These are phyloP conservation scores for Backusella parvicylindrica DNA, from an alignment of 192 early-diverging fungal genomes.

Conservation along the genomic window DNA sequence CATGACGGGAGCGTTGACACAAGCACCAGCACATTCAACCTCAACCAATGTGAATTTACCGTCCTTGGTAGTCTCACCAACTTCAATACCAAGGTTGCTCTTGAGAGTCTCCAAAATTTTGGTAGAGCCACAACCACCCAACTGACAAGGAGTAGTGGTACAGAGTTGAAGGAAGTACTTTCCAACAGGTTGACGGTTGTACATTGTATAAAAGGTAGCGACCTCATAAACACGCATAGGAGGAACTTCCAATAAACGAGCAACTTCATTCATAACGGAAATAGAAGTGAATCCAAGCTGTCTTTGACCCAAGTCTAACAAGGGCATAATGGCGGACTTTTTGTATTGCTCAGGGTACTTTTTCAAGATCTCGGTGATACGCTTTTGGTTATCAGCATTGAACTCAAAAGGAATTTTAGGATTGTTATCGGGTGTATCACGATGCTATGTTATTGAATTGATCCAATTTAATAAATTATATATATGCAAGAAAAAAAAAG, in stretches of 20 bases:
- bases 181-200: slow-evolving; percentile 97
- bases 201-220: slow-evolving; percentile 99
- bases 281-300: slow-evolving; percentile 94
- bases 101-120: slow-evolving; percentile 87
- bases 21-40: slow-evolving; percentile 99
- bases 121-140: slow-evolving; percentile 93
- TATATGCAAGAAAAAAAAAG: not conserved
- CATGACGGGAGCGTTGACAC: slow-evolving; percentile 96
- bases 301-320: slow-evolving; percentile 93
- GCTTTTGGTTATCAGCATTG: slow-evolving; percentile 68
- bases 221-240: slow-evolving; percentile 99
- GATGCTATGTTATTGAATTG: slow-evolving; percentile 51
- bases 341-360: slow-evolving; percentile 99
- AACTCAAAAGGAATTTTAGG: slow-evolving; percentile 84
- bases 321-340: slow-evolving; percentile 93
- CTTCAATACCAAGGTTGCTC: slow-evolving; percentile 86
- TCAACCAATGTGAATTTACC: slow-evolving; percentile 97
- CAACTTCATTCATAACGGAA: slow-evolving; percentile 96
- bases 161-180: slow-evolving; percentile 99
- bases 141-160: slow-evolving; percentile 97
- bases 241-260: slow-evolving; percentile 89
- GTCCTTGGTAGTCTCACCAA: slow-evolving; percentile 92
- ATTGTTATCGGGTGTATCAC: slow-evolving; percentile 82
- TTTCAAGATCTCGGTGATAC: slow-evolving; percentile 82
- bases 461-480: not conserved